Base-by-base conservation (phyloP, 495 filamentous ascomycete species). In the Talaromyces proteolyticus region DNA sequence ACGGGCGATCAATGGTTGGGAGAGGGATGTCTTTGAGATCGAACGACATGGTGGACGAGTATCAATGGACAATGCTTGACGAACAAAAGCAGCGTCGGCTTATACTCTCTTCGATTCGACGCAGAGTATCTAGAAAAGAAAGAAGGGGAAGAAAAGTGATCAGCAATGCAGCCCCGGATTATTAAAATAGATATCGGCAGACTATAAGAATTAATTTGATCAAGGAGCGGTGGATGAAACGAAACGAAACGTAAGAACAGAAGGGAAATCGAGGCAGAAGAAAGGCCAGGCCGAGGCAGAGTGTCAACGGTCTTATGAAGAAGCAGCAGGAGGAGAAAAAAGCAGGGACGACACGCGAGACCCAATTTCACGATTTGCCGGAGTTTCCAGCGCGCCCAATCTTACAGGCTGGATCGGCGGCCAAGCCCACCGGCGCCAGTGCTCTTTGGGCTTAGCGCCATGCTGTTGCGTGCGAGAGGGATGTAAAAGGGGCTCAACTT, bases 1-100 rank as follows among this genome's bases (percentile, higher is more conserved):
- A 96, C 11, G 93, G 93, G 57, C 87, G 81, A 65, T 96, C 91
- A 56, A 96, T 74, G 29, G 88, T 88, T 22, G 92, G 92, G 48
- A 83, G 44, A 44, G 84, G 85, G 45, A 92, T 56, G 52, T 81
- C 62, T 57, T 87, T 78, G 53, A 86, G 70, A 51, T 86, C 76
- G 57, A 79, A 69, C 24, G 64, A 65, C 64, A 72, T 65, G 50
- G 46, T 22, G 8, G 34, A 8, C 14, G 48, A 41, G 17, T 20
- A 25, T 7, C 36, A 12, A 39, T 12, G 8, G 38, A 14, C 10
- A 39, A 44, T 44, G 40, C 36, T 26, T 2, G 25, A 47, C n/a
- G n/a, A n/a, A n/a, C n/a, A n/a, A n/a, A n/a, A n/a, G n/a, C n/a
- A n/a, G n/a, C n/a, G n/a, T n/a, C n/a, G n/a, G n/a, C n/a, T n/a